A percentile compares a stretch with the other conserved stretches of the same genome.
Conservation (phyloP, 2,329 filamentous ascomycete species). For the Colletotrichum tropicale region DNA sequence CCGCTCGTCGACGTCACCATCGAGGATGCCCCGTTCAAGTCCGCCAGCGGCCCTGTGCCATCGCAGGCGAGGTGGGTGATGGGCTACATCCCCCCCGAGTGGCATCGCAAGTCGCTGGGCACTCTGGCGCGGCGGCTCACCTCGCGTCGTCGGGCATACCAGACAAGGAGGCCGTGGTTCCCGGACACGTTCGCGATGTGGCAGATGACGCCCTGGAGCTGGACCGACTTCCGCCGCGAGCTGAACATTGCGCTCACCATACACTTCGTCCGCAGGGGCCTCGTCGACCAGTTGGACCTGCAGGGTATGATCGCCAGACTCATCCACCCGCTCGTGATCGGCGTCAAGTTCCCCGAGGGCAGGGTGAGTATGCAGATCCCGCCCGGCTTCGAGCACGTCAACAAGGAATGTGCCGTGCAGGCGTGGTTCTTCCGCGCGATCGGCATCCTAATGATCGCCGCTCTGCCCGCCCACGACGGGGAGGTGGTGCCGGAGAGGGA, state of each 20-base stretch:
- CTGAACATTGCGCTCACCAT: background rate
- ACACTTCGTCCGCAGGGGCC: background rate
- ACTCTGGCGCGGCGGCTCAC: background rate
- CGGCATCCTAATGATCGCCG: background rate
- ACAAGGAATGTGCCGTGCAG: background rate
- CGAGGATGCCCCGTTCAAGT: background rate
- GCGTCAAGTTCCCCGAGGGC: background rate
- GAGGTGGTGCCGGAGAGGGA: background rate
- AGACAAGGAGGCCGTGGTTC: background rate
- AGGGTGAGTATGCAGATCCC: background rate
- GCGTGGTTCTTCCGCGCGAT: constrained; percentile 17
- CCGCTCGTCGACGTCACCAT: background rate
- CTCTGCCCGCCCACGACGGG: background rate
- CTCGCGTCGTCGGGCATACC: background rate
- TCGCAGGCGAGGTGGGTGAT: background rate
- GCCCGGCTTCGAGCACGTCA: background rate
- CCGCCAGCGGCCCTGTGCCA: background rate
- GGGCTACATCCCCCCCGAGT: background rate
- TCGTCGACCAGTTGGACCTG: background rate
- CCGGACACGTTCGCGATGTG: constrained; percentile 1
- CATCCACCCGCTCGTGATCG: background rate
- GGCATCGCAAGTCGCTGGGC: background rate
- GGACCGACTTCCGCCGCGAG: background rate
- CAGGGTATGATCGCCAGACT: background rate
- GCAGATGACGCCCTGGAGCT: constrained; percentile 8